Base-by-base conservation (phyloP, 257 asterid genomes). In the Nicotiana tabacum region DNA sequence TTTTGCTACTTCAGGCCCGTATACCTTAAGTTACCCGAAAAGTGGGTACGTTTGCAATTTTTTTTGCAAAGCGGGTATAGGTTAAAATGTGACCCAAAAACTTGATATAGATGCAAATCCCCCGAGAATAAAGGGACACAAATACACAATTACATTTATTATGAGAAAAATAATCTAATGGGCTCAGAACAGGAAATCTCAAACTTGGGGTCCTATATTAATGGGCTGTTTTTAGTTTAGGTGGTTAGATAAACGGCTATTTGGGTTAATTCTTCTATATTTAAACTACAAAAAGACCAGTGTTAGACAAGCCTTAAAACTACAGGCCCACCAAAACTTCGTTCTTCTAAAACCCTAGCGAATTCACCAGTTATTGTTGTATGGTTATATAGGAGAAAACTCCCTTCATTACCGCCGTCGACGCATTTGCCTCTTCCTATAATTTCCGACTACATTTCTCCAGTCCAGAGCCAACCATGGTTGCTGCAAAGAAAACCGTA, bases 401-500 rank as follows among this genome's bases (percentile, higher is more conserved):
- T 58, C 65, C 65, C 11, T n/a, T 21, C 65, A 18, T 68, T 46
- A 16, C 29, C 29, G 77, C 77, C 77, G 77, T 68, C 77, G 77
- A 21, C 77, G 43, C 24, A 18, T 21, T 68, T n/a, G 77, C 55
- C 30, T 33, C 53, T 68, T 68, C 48, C 77, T 43, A 43, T 43
- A 35, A 33, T 68, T 46, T 46, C n/a, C 76, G 3, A 10, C n/a
- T 15, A 2, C 76, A 17, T 18, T 35, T 51, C 65, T 2, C 53
- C 51, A 16, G 6, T 11, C 55, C 43, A 68, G 51, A 46, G 8
- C 29, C 77, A 51, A 81, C 87, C 67, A 91, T 91, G 94, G 90
- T 87, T 33, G 77, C 89, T 69, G 68, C 88, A 81, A 91, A 91
- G 91, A 91, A 91, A 65, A 91, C 90, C 78, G 94, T 91, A 87